Percentiles rank a stretch among this genome's conserved stretches.
These are phyloP conservation scores for Claviceps sp. DNA, from an alignment of 2,329 filamentous ascomycete species.

Conservation along the genomic window DNA sequence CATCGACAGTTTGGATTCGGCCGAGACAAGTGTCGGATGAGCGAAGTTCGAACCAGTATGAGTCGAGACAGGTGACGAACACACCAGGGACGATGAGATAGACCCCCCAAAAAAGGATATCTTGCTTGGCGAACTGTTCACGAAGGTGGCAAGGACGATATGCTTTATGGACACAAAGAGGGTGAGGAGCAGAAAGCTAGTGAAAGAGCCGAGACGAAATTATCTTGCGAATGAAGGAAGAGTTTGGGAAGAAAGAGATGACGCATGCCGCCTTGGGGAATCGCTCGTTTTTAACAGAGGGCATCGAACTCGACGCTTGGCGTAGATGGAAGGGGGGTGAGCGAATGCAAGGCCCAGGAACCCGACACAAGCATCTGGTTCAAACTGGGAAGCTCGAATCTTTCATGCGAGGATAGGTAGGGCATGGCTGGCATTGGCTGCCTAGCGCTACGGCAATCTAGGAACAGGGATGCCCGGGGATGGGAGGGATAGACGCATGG, in stretches of 20 bases:
- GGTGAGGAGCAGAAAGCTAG: background rate
- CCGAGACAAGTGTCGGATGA: background rate
- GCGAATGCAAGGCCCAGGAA: conserved; percentile 7
- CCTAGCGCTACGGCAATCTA: conserved; percentile 14
- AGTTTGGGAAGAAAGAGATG: background rate
- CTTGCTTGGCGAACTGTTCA: background rate
- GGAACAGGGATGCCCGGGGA: background rate
- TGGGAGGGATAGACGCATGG: background rate
- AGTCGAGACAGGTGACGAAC: background rate
- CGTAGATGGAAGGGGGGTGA: background rate
- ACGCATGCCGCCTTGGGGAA: conserved; percentile 1
- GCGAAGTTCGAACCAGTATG: background rate
- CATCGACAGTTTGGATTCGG: background rate
- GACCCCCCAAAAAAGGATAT: background rate
- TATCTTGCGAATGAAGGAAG: background rate
- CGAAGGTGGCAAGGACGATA: background rate
- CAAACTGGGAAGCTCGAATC: background rate
- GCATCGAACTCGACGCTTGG: conserved; percentile 1
- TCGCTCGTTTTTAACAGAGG: conserved; percentile 4
- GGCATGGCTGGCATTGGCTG: conserved; percentile 11
- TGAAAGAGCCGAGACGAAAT: background rate
- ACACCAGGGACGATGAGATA: background rate
- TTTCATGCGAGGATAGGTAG: conserved; percentile 12
- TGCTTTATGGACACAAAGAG: background rate
- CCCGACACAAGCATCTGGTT: conserved; percentile 5